Base-by-base conservation (phyloP, 139 green algal genomes). In the Chlorella sp. region DNA sequence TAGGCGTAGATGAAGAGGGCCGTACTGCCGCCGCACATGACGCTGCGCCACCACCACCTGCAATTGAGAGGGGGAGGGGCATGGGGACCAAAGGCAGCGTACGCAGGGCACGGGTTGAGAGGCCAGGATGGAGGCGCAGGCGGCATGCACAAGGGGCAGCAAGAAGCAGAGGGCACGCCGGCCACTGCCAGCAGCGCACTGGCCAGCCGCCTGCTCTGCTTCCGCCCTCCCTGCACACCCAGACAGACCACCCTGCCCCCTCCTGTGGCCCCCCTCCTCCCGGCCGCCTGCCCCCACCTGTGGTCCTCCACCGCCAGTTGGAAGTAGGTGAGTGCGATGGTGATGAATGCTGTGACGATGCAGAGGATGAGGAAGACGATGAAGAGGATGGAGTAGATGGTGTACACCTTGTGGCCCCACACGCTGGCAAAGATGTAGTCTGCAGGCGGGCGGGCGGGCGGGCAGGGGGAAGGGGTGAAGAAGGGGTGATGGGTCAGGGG, bases 401-500 rank as follows among this genome's bases (percentile, higher is more conserved):
- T 98, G 95, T 99, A 99, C 83, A 94, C 92, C 94, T 99, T 99
- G 94, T 99, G 96, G 64, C 97, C 97, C 98, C 98, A 99, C 83
- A 99, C 95, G 91, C 86, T 96, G 68, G 95, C 95, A 90, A 99
- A 99, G 91, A 99, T 98, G 95, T 99, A 99, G 94, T 99, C 82
- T 86, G 82, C n/a, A 34, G 79, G 22, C 21, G 19, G 82, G 82
- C 57, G 64, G 22, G 64, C 11, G 21, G 64, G 7, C 22, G 64
- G 24, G 64, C 7, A 14, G 2, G 11, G 64, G 21, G 64, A 14
- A 28, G 5, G 64, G 64, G 22, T 32, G 7, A 71, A 71, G 22
- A 71, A 14, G 60, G 15, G n/a, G n/a, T n/a, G n/a, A n/a, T n/a
- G n/a, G n/a, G n/a, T n/a, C n/a, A n/a, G 48, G 48, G 48, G 48